Evolutionary conservation across 192 early-diverging fungal species (phyloP), one percentile per base, ranked within the genome.

Genomic region (Coemansia sp.): DNA sequence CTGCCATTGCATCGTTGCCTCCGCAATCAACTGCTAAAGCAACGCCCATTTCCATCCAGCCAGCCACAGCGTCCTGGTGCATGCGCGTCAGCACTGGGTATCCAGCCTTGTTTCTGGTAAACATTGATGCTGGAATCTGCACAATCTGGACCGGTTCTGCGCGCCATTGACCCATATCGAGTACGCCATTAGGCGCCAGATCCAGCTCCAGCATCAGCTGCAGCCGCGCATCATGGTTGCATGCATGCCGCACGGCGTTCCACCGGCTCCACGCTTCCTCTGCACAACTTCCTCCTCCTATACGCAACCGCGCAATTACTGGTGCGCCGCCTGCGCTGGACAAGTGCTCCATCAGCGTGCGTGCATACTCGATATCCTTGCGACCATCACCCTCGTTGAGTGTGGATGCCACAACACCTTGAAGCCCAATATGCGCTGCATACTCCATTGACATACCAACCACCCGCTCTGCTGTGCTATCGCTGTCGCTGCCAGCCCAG

Each of bases 111-210:
- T 98, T 98, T 8, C 69, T 70, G 6, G 93, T 63, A 65, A 99
- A 99, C 40, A 92, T 69, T 16, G 73, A 43, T 12, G 87, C 87
- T 4, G 92, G 88, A 8, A 99, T 47, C 43, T 94, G 85, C 5
- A 97, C 80, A 2, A 85, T 72, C 62, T 88, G 86, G 18, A 99
- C 80, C 0, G 98, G 98, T 67, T 98, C 96, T 3, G 95, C 90
- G 13, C 88, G 72, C 98, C 98, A 99, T 41, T 73, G 70, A 46
- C 52, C 19, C 9, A 78, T 40, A 4, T 43, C 51, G 16, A 49
- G 55, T 13, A 77, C 76, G 19, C 78, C 72, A 5, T 89, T 66
- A 0, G 81, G 66, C 0, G 78, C 73, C 6, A 89, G 26, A 57
- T 88, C 84, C 60, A 96, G 71, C 13, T 90, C 91, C 62, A 86